These are phyloP conservation scores for Sporobolomyces phaffii DNA, from an alignment of 768 basidiomycete genomes.

Conservation along the genomic window DNA sequence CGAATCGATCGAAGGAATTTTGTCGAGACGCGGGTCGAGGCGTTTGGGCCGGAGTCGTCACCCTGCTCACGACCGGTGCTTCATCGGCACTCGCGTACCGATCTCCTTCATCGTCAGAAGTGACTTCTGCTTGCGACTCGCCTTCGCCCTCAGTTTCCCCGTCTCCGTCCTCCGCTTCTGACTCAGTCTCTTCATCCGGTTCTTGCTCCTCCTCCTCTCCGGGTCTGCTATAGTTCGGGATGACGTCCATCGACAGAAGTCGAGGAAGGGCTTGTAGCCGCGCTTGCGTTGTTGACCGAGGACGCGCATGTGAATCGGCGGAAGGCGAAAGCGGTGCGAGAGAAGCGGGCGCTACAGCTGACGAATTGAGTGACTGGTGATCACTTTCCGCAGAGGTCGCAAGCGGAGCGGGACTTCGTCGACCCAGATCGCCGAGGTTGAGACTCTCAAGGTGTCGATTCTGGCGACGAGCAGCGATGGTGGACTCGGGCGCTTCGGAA, in stretches of 20 bases:
- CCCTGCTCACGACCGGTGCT: conserved; percentile 18
- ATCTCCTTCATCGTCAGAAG: conserved; percentile 18
- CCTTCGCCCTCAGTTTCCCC: background rate
- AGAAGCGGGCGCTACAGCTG: background rate
- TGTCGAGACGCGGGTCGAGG: conserved; percentile 9
- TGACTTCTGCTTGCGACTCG: background rate
- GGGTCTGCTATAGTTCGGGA: background rate
- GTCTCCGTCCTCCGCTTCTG: conserved; percentile 39
- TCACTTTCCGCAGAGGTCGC: background rate
- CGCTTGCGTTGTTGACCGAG: background rate
- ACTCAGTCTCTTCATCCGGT: conserved; percentile 45
- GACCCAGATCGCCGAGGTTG: conserved; percentile 4
- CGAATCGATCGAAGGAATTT: background rate
- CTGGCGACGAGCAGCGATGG: conserved; percentile 1
- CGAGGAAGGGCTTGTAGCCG: conserved; percentile 27
- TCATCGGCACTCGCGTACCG: conserved; percentile 25
- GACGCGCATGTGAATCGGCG: background rate
- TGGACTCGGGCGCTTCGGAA: background rate
- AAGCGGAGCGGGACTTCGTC: background rate
- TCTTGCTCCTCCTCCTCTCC: conserved; percentile 44
- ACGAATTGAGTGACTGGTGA: background rate
- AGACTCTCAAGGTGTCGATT: conserved; percentile 14
- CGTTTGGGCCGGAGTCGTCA: conserved; percentile 15
- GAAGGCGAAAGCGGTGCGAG: background rate
- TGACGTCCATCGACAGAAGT: conserved; percentile 11